Evolutionary conservation across 139 green algal species (phyloP).

Genomic region (Pycnococcus provasolii): DNA sequence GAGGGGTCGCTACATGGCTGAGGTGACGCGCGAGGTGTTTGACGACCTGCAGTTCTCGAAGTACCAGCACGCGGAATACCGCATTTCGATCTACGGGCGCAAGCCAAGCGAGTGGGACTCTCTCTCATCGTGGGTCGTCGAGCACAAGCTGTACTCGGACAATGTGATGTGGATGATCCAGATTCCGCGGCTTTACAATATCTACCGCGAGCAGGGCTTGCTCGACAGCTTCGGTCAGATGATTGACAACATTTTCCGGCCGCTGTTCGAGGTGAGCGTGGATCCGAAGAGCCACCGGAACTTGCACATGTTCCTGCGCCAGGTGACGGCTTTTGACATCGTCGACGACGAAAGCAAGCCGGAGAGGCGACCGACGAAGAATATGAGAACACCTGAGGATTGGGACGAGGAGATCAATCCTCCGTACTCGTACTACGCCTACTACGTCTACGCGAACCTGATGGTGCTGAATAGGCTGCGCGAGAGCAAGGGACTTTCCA

Average conservation of each 20-base stretch:
- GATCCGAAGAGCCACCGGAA: constrained; percentile 87
- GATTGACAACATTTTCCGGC: constrained; percentile 96
- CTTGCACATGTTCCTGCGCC: constrained; percentile 88
- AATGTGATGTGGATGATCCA: constrained; percentile 98
- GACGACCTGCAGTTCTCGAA: constrained; percentile 55
- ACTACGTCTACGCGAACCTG: constrained; percentile 98
- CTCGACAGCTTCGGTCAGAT: constrained; percentile 61
- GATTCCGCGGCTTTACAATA: constrained; percentile 90
- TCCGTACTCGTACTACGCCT: constrained; percentile 93
- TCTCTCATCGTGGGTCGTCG: constrained; percentile 88
- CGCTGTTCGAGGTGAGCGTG: constrained; percentile 95
- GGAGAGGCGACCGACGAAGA: constrained; percentile 87
- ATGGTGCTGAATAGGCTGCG: constrained; percentile 85
- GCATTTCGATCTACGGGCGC: constrained; percentile 76
- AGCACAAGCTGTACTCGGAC: constrained; percentile 81
- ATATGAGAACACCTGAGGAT: constrained; percentile 64
- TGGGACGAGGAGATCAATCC: constrained; percentile 72
- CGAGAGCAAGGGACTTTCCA: constrained; percentile 78
- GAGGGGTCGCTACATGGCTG: constrained; percentile 74
- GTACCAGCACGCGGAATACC: constrained; percentile 64
- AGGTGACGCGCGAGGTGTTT: constrained; percentile 92
- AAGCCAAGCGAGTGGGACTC: constrained; percentile 90
- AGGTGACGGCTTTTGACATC: constrained; percentile 97
- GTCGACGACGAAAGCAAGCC: constrained; percentile 97
- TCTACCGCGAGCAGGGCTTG: constrained; percentile 82